Evolutionary conservation across 176 grass and related monocot species (phyloP).

Genomic region (Aegilops tauschii): DNA sequence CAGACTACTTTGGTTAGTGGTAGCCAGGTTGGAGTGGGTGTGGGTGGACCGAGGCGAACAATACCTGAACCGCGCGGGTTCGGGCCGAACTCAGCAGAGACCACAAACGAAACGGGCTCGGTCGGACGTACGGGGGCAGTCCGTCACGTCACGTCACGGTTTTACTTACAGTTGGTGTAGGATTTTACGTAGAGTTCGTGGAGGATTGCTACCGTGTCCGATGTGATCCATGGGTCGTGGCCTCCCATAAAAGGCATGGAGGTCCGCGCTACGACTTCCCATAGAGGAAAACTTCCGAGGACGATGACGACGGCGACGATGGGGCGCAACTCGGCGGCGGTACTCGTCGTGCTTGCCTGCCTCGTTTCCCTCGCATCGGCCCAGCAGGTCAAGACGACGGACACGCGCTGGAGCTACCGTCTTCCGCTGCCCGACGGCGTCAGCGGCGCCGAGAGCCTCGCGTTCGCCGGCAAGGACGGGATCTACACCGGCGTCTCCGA

Average conservation of each 20-base stretch:
- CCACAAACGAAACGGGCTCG: not conserved
- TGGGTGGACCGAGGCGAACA: not conserved
- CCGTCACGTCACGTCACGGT: no score
- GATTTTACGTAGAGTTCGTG: not conserved
- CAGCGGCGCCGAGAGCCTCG: conserved; percentile 56
- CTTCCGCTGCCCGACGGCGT: conserved; percentile 9
- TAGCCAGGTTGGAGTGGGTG: not conserved
- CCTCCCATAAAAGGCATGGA: not conserved
- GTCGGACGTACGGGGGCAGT: no score
- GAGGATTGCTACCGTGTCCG: not conserved
- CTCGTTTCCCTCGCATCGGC: not conserved
- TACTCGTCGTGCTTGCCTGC: not conserved
- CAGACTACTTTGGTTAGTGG: not conserved
- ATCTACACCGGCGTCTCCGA: conserved; percentile 62
- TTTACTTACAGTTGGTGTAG: no score
- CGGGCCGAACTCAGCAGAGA: not conserved
- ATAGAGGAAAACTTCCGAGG: not conserved
- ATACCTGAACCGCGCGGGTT: not conserved
- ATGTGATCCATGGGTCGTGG: not conserved
- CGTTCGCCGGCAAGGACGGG: conserved; percentile 38
- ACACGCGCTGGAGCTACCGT: not conserved
- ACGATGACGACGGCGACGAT: not conserved
- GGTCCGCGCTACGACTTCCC: not conserved
- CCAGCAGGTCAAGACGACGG: conserved; percentile 16
- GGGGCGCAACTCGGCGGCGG: not conserved